Base-by-base conservation (phyloP, 2,329 filamentous ascomycete species). In the Xylariales sp. region DNA sequence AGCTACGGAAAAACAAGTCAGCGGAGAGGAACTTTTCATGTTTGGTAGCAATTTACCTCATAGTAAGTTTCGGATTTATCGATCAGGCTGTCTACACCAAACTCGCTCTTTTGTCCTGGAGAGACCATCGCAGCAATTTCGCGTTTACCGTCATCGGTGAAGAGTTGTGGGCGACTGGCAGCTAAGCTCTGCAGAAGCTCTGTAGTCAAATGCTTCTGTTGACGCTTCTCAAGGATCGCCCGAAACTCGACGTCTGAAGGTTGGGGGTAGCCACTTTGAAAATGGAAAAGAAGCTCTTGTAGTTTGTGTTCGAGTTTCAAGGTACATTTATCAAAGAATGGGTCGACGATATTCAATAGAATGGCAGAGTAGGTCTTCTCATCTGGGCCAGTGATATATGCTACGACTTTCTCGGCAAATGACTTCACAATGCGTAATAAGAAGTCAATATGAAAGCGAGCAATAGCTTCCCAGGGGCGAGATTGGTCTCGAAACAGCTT, bases 1-100 rank as follows among this genome's bases (percentile, higher is more conserved):
- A 75, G 67, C 75, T 77, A 50, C 8, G 18, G 18, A 28, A 16
- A 16, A 55, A 55, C 72, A 28, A 72, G 67, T 23, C 59, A 28
- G 41, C 4, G 18, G 14, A 18, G 41, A 5, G 18, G 14, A 18
- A 9, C 7, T 43, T n/a, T 9, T 23, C 1, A 6, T 23, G n/a
- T 54, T 39, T 10, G 18, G 32, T 8, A 7, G 2, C 34, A 16
- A 5, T 1, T 58, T 70, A 84, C 83, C 67, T 82, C 76, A 66
- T 84, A 85, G 65, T 84, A 83, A 0, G 78, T 77, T 56, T 80
- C 69, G 75, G 83, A 81, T 68, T 81, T 82, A 53, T 86, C 80
- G 50, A 86, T 79, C 0, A 83, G 75, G 0, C 78, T 79, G 0
- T 80, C 76, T 0, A 78, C 80, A 0, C 78, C 80, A 58, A 82